phyloP scores from a whole-genome alignment of 2,329 filamentous ascomycete species.

The Rhexocercosporidium sp. region DNA sequence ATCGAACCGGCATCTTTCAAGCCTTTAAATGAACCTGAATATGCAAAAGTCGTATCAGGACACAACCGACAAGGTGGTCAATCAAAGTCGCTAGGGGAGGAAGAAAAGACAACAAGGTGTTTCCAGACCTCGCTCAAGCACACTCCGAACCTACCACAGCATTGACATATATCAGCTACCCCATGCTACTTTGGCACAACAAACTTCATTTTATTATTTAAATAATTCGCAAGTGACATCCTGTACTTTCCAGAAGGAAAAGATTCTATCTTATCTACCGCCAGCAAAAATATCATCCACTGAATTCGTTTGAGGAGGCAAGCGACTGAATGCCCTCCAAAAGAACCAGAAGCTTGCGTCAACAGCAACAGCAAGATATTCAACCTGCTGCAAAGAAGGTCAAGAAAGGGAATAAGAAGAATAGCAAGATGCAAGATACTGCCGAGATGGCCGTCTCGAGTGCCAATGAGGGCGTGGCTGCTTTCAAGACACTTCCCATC shows the following conservation, averaged over 20 bases:
- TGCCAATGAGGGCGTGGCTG: neutral
- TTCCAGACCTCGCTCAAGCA: neutral
- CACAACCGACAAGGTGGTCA: constrained; percentile 4
- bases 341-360: neutral
- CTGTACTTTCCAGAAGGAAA: neutral
- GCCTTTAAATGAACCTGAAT: neutral
- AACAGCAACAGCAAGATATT: neutral
- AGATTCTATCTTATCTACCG: neutral
- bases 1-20: neutral
- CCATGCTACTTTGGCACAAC: neutral
- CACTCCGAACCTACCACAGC: neutral
- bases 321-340: neutral
- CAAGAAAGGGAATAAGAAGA: neutral
- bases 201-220: too few relatives aligned
- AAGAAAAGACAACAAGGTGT: constrained; percentile 4
- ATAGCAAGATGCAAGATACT: neutral
- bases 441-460: neutral
- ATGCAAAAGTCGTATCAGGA: too few relatives aligned
- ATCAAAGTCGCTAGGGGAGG: neutral
- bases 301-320: neutral
- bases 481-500: neutral
- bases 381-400: neutral
- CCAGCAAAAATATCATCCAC: neutral
- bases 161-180: neutral
- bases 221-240: neutral